Conservation (phyloP, 805 yeast species). For the Saccharomyces kudriavzevii region DNA sequence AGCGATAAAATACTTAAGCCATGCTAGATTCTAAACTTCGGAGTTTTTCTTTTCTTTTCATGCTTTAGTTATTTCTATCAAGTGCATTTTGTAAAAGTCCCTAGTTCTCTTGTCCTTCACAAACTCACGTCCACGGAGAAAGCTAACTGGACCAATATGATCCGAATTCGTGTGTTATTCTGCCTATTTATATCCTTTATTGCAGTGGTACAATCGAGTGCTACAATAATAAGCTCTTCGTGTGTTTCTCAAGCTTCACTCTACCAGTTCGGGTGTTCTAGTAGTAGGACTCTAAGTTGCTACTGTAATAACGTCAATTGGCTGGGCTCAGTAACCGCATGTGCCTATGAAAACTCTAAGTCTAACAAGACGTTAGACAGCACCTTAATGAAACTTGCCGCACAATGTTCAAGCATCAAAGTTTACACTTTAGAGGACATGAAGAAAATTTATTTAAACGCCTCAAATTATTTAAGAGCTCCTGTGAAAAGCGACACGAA, state of each 20-base stretch:
- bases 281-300: conserved; percentile 18
- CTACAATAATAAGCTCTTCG: not conserved
- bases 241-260: not conserved
- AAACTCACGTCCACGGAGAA: not conserved
- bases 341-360: conserved; percentile 32
- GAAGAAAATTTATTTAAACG: conserved; percentile 30
- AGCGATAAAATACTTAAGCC: not conserved
- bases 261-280: not conserved
- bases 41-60: not conserved
- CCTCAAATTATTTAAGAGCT: conserved; percentile 29
- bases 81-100: not conserved
- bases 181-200: not conserved
- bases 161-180: not conserved
- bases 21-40: not conserved
- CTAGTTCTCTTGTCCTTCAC: not conserved
- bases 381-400: conserved; percentile 34
- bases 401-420: conserved; percentile 24
- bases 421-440: conserved; percentile 31
- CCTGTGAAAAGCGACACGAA: conserved; percentile 22
- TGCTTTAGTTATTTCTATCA: not conserved
- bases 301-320: conserved; percentile 37
- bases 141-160: not conserved
- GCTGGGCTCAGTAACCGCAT: conserved; percentile 38
- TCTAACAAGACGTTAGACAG: conserved; percentile 29
- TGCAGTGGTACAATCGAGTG: not conserved